These are phyloP conservation scores for Agapanthus africanus DNA, from an alignment of 106 monocot genomes.

Conservation along the genomic window DNA sequence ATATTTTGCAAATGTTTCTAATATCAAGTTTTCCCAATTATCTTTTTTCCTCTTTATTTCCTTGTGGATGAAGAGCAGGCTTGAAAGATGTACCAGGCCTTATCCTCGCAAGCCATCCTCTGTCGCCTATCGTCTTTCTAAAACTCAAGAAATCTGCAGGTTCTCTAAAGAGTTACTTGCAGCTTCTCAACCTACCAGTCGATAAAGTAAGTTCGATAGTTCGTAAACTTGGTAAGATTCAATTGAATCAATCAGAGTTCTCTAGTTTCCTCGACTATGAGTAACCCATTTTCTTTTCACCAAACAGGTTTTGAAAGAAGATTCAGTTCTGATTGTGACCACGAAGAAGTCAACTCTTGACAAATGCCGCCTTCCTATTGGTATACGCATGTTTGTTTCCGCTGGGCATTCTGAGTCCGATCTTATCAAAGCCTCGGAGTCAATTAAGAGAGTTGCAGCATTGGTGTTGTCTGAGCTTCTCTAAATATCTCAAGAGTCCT, in stretches of 20 bases:
- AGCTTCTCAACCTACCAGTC: constrained; percentile 49
- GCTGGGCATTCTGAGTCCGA: constrained; percentile 44
- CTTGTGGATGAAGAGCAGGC: too few relatives aligned
- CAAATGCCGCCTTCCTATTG: constrained; percentile 45
- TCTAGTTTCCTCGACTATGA: too few relatives aligned
- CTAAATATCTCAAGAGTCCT: too few relatives aligned
- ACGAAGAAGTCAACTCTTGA: constrained; percentile 53
- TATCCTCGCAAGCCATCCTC: constrained; percentile 33
- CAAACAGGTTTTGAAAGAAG: constrained; percentile 36
- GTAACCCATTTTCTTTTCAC: too few relatives aligned
- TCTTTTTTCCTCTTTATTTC: too few relatives aligned
- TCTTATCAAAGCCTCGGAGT: constrained; percentile 20
- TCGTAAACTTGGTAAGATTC: too few relatives aligned
- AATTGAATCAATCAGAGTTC: too few relatives aligned
- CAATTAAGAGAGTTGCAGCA: constrained; percentile 39
- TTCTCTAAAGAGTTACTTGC: constrained; percentile 33
- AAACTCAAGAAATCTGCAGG: constrained; percentile 12
- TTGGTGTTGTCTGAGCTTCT: constrained; percentile 27
- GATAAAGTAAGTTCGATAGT: constrained; percentile 15
- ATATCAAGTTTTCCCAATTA: too few relatives aligned
- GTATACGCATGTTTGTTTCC: constrained; percentile 50
- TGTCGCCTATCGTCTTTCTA: constrained; percentile 58
- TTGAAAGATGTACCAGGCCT: constrained; percentile 44
- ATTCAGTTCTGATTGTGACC: constrained; percentile 44
- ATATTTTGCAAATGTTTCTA: too few relatives aligned